These are phyloP conservation scores for Lodderomyces parapsilosis DNA, from an alignment of 1,139 yeast species.

Conservation along the genomic window DNA sequence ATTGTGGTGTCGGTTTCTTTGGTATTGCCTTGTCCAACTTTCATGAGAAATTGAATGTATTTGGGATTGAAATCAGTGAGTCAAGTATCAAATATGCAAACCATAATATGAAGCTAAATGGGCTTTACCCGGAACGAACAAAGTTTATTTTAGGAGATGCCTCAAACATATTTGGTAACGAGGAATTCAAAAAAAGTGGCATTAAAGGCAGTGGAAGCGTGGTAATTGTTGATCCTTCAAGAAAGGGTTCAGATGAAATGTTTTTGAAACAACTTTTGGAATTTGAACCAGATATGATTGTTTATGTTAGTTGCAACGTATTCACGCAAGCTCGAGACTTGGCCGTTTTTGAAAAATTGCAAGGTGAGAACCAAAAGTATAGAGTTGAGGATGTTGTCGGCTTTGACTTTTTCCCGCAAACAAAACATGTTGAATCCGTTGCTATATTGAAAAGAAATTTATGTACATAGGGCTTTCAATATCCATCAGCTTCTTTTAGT, in stretches of 20 bases:
- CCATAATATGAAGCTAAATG: constrained; percentile 41
- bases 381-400: constrained; percentile 34
- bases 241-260: constrained; percentile 38
- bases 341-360: constrained; percentile 26
- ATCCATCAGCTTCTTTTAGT: constrained; percentile 18
- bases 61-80: constrained; percentile 43
- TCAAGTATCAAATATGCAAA: constrained; percentile 35
- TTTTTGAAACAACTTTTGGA: constrained; percentile 36
- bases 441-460: constrained; percentile 31
- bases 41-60: constrained; percentile 31
- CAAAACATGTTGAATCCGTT: constrained; percentile 47
- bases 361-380: constrained; percentile 20
- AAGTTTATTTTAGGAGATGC: constrained; percentile 41
- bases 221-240: constrained; percentile 47
- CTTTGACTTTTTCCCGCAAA: constrained; percentile 50
- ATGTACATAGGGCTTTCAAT: constrained; percentile 5
- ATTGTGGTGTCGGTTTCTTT: constrained; percentile 49
- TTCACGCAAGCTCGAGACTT: constrained; percentile 49
- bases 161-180: constrained; percentile 30
- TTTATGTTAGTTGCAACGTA: constrained; percentile 47
- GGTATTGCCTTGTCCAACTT: constrained; percentile 38
- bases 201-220: constrained; percentile 34
- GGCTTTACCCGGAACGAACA: constrained; percentile 28
- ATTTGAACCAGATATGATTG: constrained; percentile 36
- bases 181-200: constrained; percentile 22